Evolutionary conservation across 306 rosid genomes (phyloP).

Genomic region (Rosa rugosa): DNA sequence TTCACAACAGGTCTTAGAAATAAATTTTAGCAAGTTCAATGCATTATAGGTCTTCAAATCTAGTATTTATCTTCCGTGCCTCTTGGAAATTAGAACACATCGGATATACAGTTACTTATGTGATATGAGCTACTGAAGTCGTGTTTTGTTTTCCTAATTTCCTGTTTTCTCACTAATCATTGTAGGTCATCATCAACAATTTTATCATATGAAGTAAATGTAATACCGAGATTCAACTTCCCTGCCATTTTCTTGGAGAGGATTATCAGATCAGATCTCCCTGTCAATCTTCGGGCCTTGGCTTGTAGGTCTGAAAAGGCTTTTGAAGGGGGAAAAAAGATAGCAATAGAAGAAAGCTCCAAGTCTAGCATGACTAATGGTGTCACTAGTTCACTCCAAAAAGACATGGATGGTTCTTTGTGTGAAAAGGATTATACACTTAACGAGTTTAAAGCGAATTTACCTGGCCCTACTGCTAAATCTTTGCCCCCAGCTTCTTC

Average conservation of each 20-base stretch:
- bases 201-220: slow-evolving; percentile 81
- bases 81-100: background rate
- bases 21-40: background rate
- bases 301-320: slow-evolving; percentile 76
- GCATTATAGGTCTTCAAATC: background rate
- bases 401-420: slow-evolving; percentile 37
- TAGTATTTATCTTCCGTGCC: background rate
- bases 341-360: slow-evolving; percentile 30
- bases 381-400: slow-evolving; percentile 35
- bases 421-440: slow-evolving; percentile 42
- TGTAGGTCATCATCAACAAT: slow-evolving; percentile 71
- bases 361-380: slow-evolving; percentile 25
- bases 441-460: slow-evolving; percentile 44
- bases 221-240: slow-evolving; percentile 89
- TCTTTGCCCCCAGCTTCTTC: slow-evolving; percentile 42
- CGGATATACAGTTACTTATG: background rate
- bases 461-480: slow-evolving; percentile 45
- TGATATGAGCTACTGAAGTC: slow-evolving; percentile 9
- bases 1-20: background rate
- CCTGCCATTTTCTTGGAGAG: slow-evolving; percentile 93
- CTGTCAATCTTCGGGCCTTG: slow-evolving; percentile 86
- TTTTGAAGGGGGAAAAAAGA: slow-evolving; percentile 42
- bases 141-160: background rate
- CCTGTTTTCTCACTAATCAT: slow-evolving; percentile 9
- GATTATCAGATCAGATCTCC: slow-evolving; percentile 92